Percentiles rank a stretch among this genome's conserved stretches.
phyloP scores from a whole-genome alignment of 2,329 filamentous ascomycete species.

The Cladobotryum protrusum region DNA sequence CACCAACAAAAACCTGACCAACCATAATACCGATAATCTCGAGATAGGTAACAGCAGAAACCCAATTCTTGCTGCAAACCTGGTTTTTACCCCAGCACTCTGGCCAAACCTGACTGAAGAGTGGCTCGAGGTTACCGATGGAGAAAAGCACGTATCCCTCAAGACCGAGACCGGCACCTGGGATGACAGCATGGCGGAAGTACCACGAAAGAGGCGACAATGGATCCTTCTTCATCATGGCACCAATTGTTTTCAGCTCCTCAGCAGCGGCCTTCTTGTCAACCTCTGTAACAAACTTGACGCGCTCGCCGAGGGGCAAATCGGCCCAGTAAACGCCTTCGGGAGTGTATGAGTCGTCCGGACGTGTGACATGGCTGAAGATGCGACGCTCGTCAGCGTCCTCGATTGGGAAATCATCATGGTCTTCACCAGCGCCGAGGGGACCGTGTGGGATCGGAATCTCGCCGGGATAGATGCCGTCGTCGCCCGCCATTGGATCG shows the following conservation, averaged over 20 bases:
- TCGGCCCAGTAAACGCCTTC: slow-evolving; percentile 93
- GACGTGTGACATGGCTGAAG: slow-evolving; percentile 76
- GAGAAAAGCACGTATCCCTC: slow-evolving; percentile 97
- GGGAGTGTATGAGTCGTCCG: slow-evolving; percentile 78
- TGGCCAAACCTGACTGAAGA: slow-evolving; percentile 71
- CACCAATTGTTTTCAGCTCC: slow-evolving; percentile 62
- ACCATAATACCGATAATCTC: slow-evolving; percentile 94
- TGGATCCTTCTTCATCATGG: slow-evolving; percentile 81
- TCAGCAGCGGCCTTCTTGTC: slow-evolving; percentile 62
- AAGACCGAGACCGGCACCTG: slow-evolving; percentile 83
- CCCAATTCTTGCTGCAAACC: slow-evolving; percentile 73
- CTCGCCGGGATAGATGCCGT: slow-evolving; percentile 36
- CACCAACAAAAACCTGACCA: slow-evolving; percentile 81
- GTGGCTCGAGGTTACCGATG: slow-evolving; percentile 83
- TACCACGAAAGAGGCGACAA: slow-evolving; percentile 81
- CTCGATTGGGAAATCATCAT: slow-evolving; percentile 38
- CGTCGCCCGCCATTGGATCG: slow-evolving; percentile 2
- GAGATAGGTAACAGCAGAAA: slow-evolving; percentile 79
- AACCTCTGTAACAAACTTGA: slow-evolving; percentile 69
- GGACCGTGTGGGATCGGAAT: slow-evolving; percentile 50
- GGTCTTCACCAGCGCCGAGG: slow-evolving; percentile 43
- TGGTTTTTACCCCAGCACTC: slow-evolving; percentile 64
- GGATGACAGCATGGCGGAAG: slow-evolving; percentile 83
- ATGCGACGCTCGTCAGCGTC: slow-evolving; percentile 49
- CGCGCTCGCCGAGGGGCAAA: slow-evolving; percentile 61